These are phyloP conservation scores for Linnemannia schmuckeri DNA, from an alignment of 192 early-diverging fungal genomes.

Conservation along the genomic window DNA sequence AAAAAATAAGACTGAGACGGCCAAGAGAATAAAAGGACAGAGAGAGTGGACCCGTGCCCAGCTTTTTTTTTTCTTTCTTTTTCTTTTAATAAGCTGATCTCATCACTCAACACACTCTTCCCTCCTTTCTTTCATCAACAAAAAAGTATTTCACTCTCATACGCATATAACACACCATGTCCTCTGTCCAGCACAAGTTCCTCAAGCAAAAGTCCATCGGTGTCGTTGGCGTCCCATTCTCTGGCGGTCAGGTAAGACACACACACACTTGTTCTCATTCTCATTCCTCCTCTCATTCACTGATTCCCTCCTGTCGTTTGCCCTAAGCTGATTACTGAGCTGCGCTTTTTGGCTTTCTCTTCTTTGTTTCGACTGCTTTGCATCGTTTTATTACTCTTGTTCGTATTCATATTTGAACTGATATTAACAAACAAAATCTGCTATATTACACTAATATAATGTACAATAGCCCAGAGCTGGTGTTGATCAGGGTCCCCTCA, in stretches of 20 bases:
- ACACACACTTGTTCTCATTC: not conserved
- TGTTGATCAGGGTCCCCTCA: conserved; percentile 89
- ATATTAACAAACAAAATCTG: not conserved
- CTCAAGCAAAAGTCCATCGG: conserved; percentile 76
- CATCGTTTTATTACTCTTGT: not conserved
- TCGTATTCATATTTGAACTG: not conserved
- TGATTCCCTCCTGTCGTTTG: not conserved
- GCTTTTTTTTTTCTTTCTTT: conserved; percentile 21
- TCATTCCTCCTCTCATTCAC: conserved; percentile 2
- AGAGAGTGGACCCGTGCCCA: conserved; percentile 13
- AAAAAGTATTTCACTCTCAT: conserved; percentile 12
- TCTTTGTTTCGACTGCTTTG: not conserved
- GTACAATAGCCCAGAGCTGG: conserved; percentile 81
- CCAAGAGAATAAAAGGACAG: not conserved
- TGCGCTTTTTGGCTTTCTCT: not conserved
- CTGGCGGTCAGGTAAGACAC: conserved; percentile 67
- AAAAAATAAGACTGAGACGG: not conserved
- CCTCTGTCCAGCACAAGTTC: conserved; percentile 64
- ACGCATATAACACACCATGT: conserved; percentile 8
- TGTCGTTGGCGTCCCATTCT: conserved; percentile 81
- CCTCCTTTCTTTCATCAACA: not conserved
- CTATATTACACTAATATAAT: no score
- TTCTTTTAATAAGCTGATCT: not conserved
- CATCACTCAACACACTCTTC: not conserved
- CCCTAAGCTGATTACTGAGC: not conserved